Percentiles rank a stretch among this genome's conserved stretches.
Evolutionary conservation across 805 yeast species (phyloP).

Genomic region (Candida orba): DNA sequence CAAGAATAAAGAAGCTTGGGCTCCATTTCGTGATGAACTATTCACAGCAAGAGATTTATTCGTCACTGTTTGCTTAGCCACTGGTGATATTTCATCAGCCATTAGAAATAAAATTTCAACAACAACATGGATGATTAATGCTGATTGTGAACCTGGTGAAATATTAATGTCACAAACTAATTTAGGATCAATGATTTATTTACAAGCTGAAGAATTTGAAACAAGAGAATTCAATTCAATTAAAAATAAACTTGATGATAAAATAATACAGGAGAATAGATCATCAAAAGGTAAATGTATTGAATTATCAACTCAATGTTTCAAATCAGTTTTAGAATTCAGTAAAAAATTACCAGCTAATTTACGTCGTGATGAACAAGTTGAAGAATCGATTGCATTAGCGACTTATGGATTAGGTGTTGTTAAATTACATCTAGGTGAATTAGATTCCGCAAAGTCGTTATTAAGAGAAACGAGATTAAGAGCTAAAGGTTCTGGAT

Average conservation of each 20-base stretch:
- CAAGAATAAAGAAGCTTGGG: constrained; percentile 50
- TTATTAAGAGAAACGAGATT: constrained; percentile 61
- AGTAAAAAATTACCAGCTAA: constrained; percentile 33
- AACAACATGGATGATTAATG: constrained; percentile 66
- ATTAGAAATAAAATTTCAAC: constrained; percentile 53
- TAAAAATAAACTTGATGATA: constrained; percentile 21
- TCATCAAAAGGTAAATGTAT: constrained; percentile 25
- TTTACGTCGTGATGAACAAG: constrained; percentile 30
- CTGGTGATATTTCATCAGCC: constrained; percentile 62
- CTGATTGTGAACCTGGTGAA: constrained; percentile 60
- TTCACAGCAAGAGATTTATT: constrained; percentile 71
- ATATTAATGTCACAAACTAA: constrained; percentile 60
- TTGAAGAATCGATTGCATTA: constrained; percentile 67
- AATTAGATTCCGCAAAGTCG: constrained; percentile 50
- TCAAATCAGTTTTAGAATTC: constrained; percentile 35
- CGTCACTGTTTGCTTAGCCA: constrained; percentile 60
- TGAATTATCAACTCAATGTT: constrained; percentile 32
- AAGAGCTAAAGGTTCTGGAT: constrained; percentile 60
- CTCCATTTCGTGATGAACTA: constrained; percentile 69
- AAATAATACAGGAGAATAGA: constrained; percentile 16
- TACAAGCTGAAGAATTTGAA: constrained; percentile 60
- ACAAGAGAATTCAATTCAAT: constrained; percentile 33
- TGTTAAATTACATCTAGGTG: constrained; percentile 52
- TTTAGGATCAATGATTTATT: constrained; percentile 59
- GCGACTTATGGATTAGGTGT: constrained; percentile 86